Percentiles rank a stretch among this genome's conserved stretches.
These are phyloP conservation scores for Trypanosoma cruzi DNA, from an alignment of 208 protist genomes.

Conservation along the genomic window DNA sequence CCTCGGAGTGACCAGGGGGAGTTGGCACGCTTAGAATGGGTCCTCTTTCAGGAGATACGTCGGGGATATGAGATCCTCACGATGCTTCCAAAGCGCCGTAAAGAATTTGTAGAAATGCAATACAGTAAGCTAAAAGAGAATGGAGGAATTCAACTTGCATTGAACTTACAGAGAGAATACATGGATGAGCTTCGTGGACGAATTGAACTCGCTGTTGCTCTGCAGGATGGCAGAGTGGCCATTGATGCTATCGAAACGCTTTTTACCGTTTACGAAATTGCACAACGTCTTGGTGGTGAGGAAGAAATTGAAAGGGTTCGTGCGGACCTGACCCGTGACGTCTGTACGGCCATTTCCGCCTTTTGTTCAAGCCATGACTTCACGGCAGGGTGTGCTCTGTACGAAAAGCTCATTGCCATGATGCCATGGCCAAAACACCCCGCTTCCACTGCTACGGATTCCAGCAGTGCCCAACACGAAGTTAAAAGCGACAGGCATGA, in stretches of 20 bases:
- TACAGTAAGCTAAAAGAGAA: background rate
- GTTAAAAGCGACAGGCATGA: background rate
- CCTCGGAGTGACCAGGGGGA: constrained; percentile 16
- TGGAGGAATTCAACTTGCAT: background rate
- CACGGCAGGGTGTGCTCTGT: constrained; percentile 2
- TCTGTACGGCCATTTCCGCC: constrained; percentile 20
- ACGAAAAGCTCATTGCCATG: constrained; percentile 19
- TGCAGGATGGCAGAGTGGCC: constrained; percentile 15
- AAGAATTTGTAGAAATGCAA: background rate
- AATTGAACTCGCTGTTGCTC: constrained; percentile 8
- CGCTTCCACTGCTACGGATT: background rate
- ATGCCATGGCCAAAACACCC: background rate
- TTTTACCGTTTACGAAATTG: background rate
- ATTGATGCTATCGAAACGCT: background rate
- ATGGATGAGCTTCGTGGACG: constrained; percentile 12
- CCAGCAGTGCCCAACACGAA: background rate
- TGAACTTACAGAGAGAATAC: background rate
- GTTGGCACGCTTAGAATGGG: constrained; percentile 11
- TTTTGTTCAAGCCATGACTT: constrained; percentile 17
- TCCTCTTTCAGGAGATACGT: constrained; percentile 18
- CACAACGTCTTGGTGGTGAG: background rate
- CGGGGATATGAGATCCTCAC: constrained; percentile 18
- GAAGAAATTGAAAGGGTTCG: background rate
- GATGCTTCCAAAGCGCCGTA: background rate
- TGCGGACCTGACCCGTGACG: constrained; percentile 4